Conservation (phyloP, 2,329 filamentous ascomycete genomes). For the Pyrenophora tritici-repentis region DNA sequence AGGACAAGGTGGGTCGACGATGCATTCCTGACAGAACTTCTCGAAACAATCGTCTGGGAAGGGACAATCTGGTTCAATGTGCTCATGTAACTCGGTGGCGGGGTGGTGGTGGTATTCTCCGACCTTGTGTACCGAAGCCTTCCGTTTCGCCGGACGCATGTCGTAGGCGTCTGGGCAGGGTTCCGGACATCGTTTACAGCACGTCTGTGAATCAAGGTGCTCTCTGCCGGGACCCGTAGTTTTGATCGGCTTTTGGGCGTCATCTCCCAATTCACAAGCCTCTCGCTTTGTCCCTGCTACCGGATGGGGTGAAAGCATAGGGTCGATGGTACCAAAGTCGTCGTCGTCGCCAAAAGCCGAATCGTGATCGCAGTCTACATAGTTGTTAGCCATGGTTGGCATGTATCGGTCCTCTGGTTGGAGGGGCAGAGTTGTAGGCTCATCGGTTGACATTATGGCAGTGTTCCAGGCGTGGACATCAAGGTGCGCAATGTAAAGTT, state of each 20-base stretch:
- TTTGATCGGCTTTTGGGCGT: constrained; percentile 18
- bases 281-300: constrained; percentile 42
- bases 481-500: constrained; percentile 9
- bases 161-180: constrained; percentile 23
- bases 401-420: constrained; percentile 2
- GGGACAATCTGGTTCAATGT: constrained; percentile 33
- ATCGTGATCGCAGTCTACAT: constrained; percentile 37
- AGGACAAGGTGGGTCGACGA: constrained; percentile 34
- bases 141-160: constrained; percentile 40
- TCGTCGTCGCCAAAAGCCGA: constrained; percentile 42
- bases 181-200: constrained; percentile 38
- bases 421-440: constrained; percentile 7
- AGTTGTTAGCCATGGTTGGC: constrained; percentile 37
- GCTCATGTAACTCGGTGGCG: constrained; percentile 17
- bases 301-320: constrained; percentile 36
- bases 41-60: constrained; percentile 44
- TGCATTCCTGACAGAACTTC: constrained; percentile 45
- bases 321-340: constrained; percentile 26
- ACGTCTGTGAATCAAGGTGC: constrained; percentile 17
- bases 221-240: constrained; percentile 19
- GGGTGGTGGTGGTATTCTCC: constrained; percentile 37
- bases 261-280: constrained; percentile 28
- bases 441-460: constrained; percentile 3
- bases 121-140: constrained; percentile 38
- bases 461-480: constrained; percentile 11